Conservation (phyloP, 371 early-diverging fungal species). For the Chytridiales sp. region DNA sequence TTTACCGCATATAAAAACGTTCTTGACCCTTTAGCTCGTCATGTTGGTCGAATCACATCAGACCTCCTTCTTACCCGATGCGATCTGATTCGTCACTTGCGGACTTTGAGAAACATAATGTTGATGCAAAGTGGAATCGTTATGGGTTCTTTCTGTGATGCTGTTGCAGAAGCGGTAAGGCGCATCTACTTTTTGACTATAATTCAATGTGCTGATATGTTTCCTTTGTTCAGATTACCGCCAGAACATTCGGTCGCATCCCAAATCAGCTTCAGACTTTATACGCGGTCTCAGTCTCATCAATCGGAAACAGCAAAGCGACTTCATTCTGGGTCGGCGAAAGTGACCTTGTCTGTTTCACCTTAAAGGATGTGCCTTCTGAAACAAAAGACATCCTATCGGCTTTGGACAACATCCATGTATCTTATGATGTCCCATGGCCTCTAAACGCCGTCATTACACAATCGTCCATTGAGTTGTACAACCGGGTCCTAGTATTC, state of each 20-base stretch:
- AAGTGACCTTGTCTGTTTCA: not conserved
- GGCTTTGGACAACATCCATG: not conserved
- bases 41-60: slow-evolving; percentile 2
- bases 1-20: not conserved
- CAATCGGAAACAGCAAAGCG: slow-evolving; percentile 2
- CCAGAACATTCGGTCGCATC: slow-evolving; percentile 6
- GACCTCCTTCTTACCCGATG: slow-evolving; percentile 1
- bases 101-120: slow-evolving; percentile 9
- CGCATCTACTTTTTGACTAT: no score
- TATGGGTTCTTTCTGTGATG: slow-evolving; percentile 11
- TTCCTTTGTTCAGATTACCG: slow-evolving; percentile 3
- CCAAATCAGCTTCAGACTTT: slow-evolving; percentile 7
- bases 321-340: not conserved
- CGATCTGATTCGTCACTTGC: slow-evolving; percentile 9
- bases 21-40: slow-evolving; percentile 1
- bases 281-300: slow-evolving; percentile 11
- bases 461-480: not conserved
- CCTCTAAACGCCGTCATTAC: slow-evolving; percentile 18
- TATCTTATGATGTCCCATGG: slow-evolving; percentile 8
- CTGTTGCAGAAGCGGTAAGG: slow-evolving; percentile 10
- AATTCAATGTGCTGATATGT: not conserved
- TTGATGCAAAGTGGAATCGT: slow-evolving; percentile 15
- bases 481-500: slow-evolving; percentile 15
- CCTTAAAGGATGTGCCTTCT: not conserved
- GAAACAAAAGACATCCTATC: slow-evolving; percentile 7